These are phyloP conservation scores for Penicillium sp. DNA, from an alignment of 2,329 filamentous ascomycete species.

Conservation along the genomic window DNA sequence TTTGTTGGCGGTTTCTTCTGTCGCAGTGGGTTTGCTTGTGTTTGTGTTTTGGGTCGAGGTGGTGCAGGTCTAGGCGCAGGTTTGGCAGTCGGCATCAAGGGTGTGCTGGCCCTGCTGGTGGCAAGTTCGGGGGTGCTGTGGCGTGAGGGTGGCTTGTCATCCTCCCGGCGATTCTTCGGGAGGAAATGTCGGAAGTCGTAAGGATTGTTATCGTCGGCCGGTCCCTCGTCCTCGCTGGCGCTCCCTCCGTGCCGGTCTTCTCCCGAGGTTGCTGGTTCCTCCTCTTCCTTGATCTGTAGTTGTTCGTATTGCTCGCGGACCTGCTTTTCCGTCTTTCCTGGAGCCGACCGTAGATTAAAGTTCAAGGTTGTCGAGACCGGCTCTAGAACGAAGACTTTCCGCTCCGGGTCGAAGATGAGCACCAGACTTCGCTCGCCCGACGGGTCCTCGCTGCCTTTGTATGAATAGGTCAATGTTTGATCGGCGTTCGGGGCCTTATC, in stretches of 20 bases:
- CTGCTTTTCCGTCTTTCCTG: slow-evolving; percentile 62
- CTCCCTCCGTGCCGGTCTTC: slow-evolving; percentile 34
- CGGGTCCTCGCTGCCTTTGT: slow-evolving; percentile 43
- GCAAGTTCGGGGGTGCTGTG: slow-evolving; percentile 38
- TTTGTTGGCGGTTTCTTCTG: slow-evolving; percentile 26
- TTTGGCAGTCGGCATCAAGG: slow-evolving; percentile 31
- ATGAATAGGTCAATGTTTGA: slow-evolving; percentile 40
- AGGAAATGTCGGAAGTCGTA: slow-evolving; percentile 52
- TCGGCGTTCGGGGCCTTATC: slow-evolving; percentile 43
- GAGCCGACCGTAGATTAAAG: slow-evolving; percentile 76
- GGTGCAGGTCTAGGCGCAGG: slow-evolving; percentile 26
- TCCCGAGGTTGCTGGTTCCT: slow-evolving; percentile 33
- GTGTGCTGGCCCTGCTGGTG: slow-evolving; percentile 35
- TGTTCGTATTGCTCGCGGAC: slow-evolving; percentile 67
- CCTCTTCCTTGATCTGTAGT: slow-evolving; percentile 47
- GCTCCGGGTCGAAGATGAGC: slow-evolving; percentile 72
- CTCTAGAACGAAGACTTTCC: slow-evolving; percentile 78
- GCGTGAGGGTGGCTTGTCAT: slow-evolving; percentile 35
- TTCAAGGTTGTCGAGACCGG: slow-evolving; percentile 76
- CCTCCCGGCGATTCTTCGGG: slow-evolving; percentile 38
- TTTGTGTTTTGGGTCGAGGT: slow-evolving; percentile 29
- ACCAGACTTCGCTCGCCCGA: slow-evolving; percentile 40
- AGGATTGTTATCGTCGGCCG: slow-evolving; percentile 46
- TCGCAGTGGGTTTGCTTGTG: slow-evolving; percentile 36
- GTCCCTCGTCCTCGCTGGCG: slow-evolving; percentile 41